Base-by-base conservation (phyloP, 495 filamentous ascomycete species). In the Penicillium goetzii region DNA sequence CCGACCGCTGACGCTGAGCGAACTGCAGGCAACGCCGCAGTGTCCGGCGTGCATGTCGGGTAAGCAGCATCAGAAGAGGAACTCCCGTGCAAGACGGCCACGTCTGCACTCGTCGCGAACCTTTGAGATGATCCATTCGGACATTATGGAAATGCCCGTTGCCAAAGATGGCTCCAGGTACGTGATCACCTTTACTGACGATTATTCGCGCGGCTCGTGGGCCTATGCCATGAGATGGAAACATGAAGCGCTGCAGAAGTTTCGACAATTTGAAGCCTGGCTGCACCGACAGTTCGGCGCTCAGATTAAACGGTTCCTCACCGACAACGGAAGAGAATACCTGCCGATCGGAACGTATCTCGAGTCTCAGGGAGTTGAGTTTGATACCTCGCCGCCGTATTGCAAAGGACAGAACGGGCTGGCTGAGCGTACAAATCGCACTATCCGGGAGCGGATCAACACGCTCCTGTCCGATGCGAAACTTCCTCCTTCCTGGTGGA, bases 121-220 rank as follows among this genome's bases (percentile, higher is more conserved):
- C 15, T 43, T 43, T 19, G 40, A 43, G 19, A 9, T 43, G 4
- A 43, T 43, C 17, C n/a, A 43, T 19, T 34, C 58, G 9, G 58
- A 60, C 17, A 52, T 60, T 26, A 38, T 60, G 12, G 45, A 60
- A 26, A 60, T 60, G 45, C 58, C 58, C 17, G 36, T 60, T 4
- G 58, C 30, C 32, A 60, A 60, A 60, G 45, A 60, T 52, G 45
- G 47, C 58, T 60, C 58, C n/a, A 60, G 58, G 58, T 60, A 60
- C 58, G 58, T 60, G 30, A 53, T 60, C 47, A 60, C 58, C 58
- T 52, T 60, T 52, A 60, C 58, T 60, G 32, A 60, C 30, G 58
- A 41, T 36, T 60, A 40, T 30, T 60, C 58, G 36, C 58, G 58
- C n/a, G 58, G 58, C 47, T 60, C 58, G 21, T 54, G 17, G 28